Evolutionary conservation across 371 early-diverging fungal species (phyloP).

Genomic region (Mortierella sp.): DNA sequence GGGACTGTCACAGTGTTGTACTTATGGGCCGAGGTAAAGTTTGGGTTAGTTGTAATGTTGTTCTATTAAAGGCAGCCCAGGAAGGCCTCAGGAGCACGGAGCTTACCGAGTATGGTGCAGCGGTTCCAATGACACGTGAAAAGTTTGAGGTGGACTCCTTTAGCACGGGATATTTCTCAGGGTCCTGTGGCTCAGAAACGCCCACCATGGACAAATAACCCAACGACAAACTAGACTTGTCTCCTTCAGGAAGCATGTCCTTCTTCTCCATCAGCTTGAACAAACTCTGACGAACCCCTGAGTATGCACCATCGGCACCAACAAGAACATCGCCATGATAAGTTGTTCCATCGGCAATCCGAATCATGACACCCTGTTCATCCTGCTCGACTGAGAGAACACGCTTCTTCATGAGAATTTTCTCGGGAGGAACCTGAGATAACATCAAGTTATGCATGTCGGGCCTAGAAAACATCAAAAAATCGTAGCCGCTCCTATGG

Average conservation of each 20-base stretch:
- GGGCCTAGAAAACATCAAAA: slow-evolving; percentile 29
- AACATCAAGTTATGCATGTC: slow-evolving; percentile 24
- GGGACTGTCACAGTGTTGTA: slow-evolving; percentile 24
- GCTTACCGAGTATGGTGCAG: slow-evolving; percentile 26
- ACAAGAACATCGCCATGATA: slow-evolving; percentile 36
- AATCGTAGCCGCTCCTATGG: slow-evolving; percentile 29
- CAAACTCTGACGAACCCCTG: slow-evolving; percentile 32
- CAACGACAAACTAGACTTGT: slow-evolving; percentile 15
- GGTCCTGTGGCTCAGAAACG: slow-evolving; percentile 26
- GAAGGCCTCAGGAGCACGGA: not conserved
- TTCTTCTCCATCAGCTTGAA: slow-evolving; percentile 17
- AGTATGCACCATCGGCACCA: slow-evolving; percentile 41
- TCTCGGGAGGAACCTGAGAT: slow-evolving; percentile 25
- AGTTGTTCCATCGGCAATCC: slow-evolving; percentile 19
- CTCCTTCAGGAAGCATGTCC: slow-evolving; percentile 13
- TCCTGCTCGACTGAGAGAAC: slow-evolving; percentile 24
- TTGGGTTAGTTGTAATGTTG: too few species aligned
- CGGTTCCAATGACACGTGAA: slow-evolving; percentile 19
- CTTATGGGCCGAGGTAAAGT: not conserved
- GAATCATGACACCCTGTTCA: slow-evolving; percentile 22
- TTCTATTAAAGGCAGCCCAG: too few species aligned
- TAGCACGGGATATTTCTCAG: slow-evolving; percentile 23
- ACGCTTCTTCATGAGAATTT: slow-evolving; percentile 27
- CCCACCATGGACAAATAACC: slow-evolving; percentile 42
- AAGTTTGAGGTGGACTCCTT: slow-evolving; percentile 2